Evolutionary conservation across 1,139 yeast species (phyloP), one percentile per base, ranked within the genome.

Genomic region (Casaregolazyma suthepensis): DNA sequence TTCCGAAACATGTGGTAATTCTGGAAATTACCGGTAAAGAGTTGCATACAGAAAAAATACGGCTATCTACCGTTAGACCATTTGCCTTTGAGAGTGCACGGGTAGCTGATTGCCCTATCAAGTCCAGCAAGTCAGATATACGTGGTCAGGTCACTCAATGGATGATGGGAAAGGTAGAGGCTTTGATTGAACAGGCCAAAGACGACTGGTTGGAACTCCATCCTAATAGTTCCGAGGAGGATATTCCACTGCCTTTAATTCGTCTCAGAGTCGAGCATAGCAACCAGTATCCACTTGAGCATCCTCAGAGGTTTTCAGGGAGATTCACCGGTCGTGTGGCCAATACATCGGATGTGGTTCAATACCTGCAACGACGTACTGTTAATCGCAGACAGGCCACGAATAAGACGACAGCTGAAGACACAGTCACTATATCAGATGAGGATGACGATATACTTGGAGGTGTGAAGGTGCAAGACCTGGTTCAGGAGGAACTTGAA

Each of bases 281-380:
- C 38, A 96, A 96, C 0, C 96, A 91, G 3, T 91, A 80, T 63
- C 96, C 90, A 61, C 88, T 93, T 42, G 99, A 91, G 63, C 91
- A 93, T 63, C 88, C 96, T 0, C 76, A 95, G 54, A 71, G 97
- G 57, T 88, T 93, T 61, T 89, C 97, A 4, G 89, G 91, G 63
- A 73, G 88, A 61, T 94, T 91, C 74, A 96, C 88, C 5, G 97
- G 96, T 0, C 77, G 76, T 58, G 95, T 93, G 3, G 99, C 99
- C 12, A 93, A 93, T 66, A 82, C 85, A 10, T 85, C 87, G 63
- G 96, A 91, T 62, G 88, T 91, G 9, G 81, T 93, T 1, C 84
- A 82, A 50, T 86, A 87, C 64, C 81, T 81, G 63, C 23, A 29
- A 38, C 26, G 22, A 35, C 9, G 38, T 19, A 18, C 18, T 22